phyloP scores from a whole-genome alignment of 192 early-diverging fungal genomes.

The Umbelopsis ramanniana region DNA sequence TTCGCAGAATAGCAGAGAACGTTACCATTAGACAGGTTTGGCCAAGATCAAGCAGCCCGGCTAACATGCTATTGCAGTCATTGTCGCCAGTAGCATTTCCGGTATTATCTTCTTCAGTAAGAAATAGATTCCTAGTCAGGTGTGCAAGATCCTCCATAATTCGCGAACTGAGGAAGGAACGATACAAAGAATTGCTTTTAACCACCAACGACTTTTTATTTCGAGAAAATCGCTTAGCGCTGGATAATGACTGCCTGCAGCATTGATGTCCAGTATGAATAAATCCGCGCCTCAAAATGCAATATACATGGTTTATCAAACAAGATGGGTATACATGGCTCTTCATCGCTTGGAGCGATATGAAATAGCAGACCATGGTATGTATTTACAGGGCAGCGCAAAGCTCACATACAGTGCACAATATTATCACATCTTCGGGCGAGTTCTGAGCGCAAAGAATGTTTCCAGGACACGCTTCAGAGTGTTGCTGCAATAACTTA shows the following conservation, averaged over 20 bases:
- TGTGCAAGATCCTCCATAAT: not conserved
- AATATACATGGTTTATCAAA: not conserved
- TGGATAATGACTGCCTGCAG: too few species aligned
- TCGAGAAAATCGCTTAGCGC: too few species aligned
- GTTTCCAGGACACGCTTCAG: not conserved
- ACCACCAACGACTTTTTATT: not conserved
- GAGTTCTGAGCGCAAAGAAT: conserved; percentile 3
- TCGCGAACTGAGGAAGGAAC: not conserved
- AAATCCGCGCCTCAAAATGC: too few species aligned
- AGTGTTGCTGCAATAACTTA: not conserved
- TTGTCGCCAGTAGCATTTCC: not conserved
- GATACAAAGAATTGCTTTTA: not conserved
- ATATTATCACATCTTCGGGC: conserved; percentile 1
- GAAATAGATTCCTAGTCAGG: not conserved
- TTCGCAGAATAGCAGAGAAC: not conserved
- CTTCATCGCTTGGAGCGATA: not conserved
- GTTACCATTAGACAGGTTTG: not conserved
- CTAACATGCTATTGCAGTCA: not conserved
- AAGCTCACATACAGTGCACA: conserved; percentile 4
- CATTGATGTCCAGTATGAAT: too few species aligned
- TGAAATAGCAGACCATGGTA: not conserved
- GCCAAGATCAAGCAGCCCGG: conserved; percentile 1
- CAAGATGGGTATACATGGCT: conserved; percentile 11
- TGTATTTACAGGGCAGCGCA: conserved; percentile 5
- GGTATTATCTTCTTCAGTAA: not conserved